Base-by-base conservation (phyloP, 2,329 filamentous ascomycete species). In the Fusarium subtropicale region DNA sequence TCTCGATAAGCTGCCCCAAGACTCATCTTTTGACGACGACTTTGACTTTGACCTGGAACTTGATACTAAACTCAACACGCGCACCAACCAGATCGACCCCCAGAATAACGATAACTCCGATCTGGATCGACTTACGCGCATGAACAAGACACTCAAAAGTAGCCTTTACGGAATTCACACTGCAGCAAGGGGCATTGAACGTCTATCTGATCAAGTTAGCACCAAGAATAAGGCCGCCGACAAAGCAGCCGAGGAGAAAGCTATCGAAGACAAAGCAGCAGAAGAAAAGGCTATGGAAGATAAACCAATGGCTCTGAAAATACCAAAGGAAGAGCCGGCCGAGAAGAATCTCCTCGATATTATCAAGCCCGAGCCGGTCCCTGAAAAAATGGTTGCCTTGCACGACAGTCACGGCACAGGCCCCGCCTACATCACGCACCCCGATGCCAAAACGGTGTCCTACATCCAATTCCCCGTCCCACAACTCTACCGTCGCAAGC, bases 181-280 rank as follows among this genome's bases (percentile, higher is more conserved):
- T 16, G 85, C 86, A 22, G 87, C 86, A 68, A 81, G 84, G 55
- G 87, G 87, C 13, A 89, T 90, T 52, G 86, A 88, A 72, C 81
- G 86, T 12, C 79, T 90, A 9, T 85, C 88, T 72, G 81, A 83
- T 64, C 81, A 83, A 59, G 81, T 89, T 20, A 80, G 81, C 12
- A 80, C 74, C 4, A 79, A 83, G 52, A 73, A 66, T 31, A 74
- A 72, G 44, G 51, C 60, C 18, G 55, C 33, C 13, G 65, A 67
- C 46, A 68, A 61, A 48, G 56, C 41, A 41, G 51, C 38, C 26
- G 54, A 54, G 34, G 22, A 20, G 18, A 55, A 64, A 30, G 34
- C 42, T 2, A 31, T 42, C 20, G 56, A 67, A 13, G 38, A 68
- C 2, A 64, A 64, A 24, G 12, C 51, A 11, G 8, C 39, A 31